phyloP scores from a whole-genome alignment of 352 stramenopile species.

The Pythium grandisporangium region DNA sequence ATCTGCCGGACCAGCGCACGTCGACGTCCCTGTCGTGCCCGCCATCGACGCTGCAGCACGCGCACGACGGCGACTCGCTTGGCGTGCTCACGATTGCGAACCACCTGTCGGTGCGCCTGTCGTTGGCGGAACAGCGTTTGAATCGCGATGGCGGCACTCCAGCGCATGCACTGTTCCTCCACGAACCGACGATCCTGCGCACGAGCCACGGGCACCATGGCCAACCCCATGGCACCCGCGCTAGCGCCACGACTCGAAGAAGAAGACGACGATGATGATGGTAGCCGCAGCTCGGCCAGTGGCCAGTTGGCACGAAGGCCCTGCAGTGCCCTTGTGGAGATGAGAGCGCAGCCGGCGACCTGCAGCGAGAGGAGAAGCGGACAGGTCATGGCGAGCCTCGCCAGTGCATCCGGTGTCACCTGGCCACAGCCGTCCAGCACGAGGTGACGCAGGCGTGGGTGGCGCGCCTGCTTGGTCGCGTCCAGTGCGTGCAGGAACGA shows the following conservation, averaged over 20 bases:
- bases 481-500: slow-evolving; percentile 48
- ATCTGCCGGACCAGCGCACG: slow-evolving; percentile 35
- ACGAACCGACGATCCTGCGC: slow-evolving; percentile 60
- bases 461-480: too few species aligned
- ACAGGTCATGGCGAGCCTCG: slow-evolving; percentile 46
- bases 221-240: slow-evolving; percentile 20
- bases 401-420: slow-evolving; percentile 58
- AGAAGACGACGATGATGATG: slow-evolving; percentile 9
- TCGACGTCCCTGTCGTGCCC: slow-evolving; percentile 34
- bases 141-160: slow-evolving; percentile 46
- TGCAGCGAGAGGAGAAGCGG: slow-evolving; percentile 57
- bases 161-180: slow-evolving; percentile 39
- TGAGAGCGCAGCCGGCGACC: not conserved
- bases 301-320: slow-evolving; percentile 61
- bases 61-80: slow-evolving; percentile 29
- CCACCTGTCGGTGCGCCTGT: slow-evolving; percentile 20
- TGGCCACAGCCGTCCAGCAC: slow-evolving; percentile 43
- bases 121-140: slow-evolving; percentile 57
- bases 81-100: slow-evolving; percentile 25
- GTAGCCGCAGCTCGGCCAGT: slow-evolving; percentile 39
- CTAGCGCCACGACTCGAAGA: too few species aligned
- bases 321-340: slow-evolving; percentile 9
- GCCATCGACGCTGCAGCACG: slow-evolving; percentile 59
- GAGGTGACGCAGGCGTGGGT: slow-evolving; percentile 39
- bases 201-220: slow-evolving; percentile 56